Percentiles rank a stretch among this genome's conserved stretches.
These are phyloP conservation scores for Pseudopyricularia cyperi DNA, from an alignment of 2,329 filamentous ascomycete genomes.

Conservation along the genomic window DNA sequence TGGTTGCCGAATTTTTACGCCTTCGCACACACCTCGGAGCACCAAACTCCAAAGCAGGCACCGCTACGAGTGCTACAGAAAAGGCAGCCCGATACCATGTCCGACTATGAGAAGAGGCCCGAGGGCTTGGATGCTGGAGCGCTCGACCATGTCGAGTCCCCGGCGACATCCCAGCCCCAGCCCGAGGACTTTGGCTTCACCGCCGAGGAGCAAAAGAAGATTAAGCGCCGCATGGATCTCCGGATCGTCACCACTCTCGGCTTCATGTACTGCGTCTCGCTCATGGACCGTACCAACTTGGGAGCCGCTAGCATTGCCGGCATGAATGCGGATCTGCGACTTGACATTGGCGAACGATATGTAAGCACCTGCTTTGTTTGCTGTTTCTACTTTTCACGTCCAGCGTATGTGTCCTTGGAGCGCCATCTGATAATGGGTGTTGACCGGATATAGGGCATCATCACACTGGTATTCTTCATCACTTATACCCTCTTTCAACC, in stretches of 20 bases:
- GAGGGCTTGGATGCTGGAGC: not conserved
- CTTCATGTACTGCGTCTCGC: slow-evolving; percentile 57
- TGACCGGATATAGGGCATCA: slow-evolving; percentile 33
- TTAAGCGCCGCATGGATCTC: slow-evolving; percentile 57
- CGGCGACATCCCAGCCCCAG: slow-evolving; percentile 5
- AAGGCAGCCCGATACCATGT: not conserved
- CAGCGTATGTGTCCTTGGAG: not conserved
- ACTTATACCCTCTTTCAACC: slow-evolving; percentile 61
- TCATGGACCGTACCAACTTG: slow-evolving; percentile 73
- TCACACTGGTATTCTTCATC: slow-evolving; percentile 62
- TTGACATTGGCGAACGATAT: slow-evolving; percentile 29
- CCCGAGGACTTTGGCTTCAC: slow-evolving; percentile 33
- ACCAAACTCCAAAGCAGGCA: no score
- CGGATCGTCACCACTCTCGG: slow-evolving; percentile 50
- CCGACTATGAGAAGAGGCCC: not conserved
- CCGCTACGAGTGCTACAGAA: no score
- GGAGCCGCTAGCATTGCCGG: slow-evolving; percentile 61
- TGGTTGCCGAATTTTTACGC: no score
- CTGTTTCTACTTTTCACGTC: not conserved
- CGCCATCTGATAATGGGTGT: not conserved
- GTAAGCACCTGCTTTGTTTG: slow-evolving; percentile 16
- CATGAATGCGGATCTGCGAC: slow-evolving; percentile 32
- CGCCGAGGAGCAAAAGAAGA: slow-evolving; percentile 48
- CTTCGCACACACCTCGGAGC: no score
- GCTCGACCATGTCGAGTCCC: not conserved